Base-by-base conservation (phyloP, 73 alveolate genomes). In the Paramecium pentaurelia region DNA sequence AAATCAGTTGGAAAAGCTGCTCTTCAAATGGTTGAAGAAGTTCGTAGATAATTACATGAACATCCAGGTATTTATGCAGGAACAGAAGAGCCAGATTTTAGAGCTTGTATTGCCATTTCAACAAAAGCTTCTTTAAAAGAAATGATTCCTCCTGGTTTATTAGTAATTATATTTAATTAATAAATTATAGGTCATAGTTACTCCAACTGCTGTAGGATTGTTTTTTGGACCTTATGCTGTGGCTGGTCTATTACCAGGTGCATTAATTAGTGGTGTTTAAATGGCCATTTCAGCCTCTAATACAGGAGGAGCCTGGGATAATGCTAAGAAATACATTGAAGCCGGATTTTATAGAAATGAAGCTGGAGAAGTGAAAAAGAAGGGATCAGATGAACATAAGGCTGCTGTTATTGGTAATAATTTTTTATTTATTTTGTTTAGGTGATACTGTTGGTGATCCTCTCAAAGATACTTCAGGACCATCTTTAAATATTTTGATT, bases 391-490 rank as follows among this genome's bases (percentile, higher is more conserved):
- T 86, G 97, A 93, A 42, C 98, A 96, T 49, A 92, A 93, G 88
- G 94, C 97, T 11, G 97, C 98, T 20, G 97, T 96, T 59, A 88
- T 88, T 42, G 91, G 91, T 80, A 34, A 22, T 22, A 0, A 37
- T 14, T 45, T n/a, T 54, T 4, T 4, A 54, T 54, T 54, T 60
- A 86, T 1, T 37, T 92, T 75, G 71, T 30, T 60, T 88, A 25
- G 99, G 99, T 88, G 99, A 97, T 91, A 97, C 99, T 47, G 99
- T 97, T 58, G 99, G 99, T 51, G 99, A 97, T 88, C 99, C 99
- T 47, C 88, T 96, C 22, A 97, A 97, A 95, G 99, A 97, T 77
- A 97, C 99, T 37, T 92, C 98, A 36, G 99, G 99, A 20, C 99
- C 99, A 12, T 77, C 98, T 1, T 88, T 97, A 85, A 97, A 97